Base-by-base conservation (phyloP, 257 asterid genomes). In the Nicotiana knightiana region DNA sequence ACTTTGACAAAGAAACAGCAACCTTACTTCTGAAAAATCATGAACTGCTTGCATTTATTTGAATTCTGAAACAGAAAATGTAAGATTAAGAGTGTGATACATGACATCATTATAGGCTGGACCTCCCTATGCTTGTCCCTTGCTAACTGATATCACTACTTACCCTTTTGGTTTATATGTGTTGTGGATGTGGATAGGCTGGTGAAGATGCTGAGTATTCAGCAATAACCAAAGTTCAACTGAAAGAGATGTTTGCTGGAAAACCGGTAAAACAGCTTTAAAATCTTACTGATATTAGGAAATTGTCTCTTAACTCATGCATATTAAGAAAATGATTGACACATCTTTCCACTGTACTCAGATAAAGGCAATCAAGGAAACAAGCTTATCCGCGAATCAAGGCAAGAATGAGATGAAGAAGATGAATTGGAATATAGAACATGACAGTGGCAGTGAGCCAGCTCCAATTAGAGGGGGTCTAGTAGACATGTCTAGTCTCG, bases 321-420 rank as follows among this genome's bases (percentile, higher is more conserved):
- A 35, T 8, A 28, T 53, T 11, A 8, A 48, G 81, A 76, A 48
- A n/a, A 35, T 18, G 51, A 77, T 32, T 11, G 32, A 55, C 58
- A 61, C 39, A 28, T 37, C 1, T 64, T 61, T 28, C 3, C 43
- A 3, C 3, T 76, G 77, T 48, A 75, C 68, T 79, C 89, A 94
- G 97, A 89, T 93, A 83, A 91, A 83, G 71, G 83, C 59, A 65
- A 26, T 92, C 6, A 84, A 83, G 78, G 98, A 93, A 80, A 93
- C 90, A 75, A 94, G 95, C 87, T 88, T 94, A 86, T 91, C 98
- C 16, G 94, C 96, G 2, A 94, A 91, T 79, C 97, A 94, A 85
- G 90, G 87, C 39, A 94, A 89, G 88, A 88, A 90, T 9, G 90
- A 88, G 87, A 86, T 88, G 90, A 94, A 89, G 90, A 88, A 82